These are phyloP conservation scores for Begonia fuchsioides DNA, from an alignment of 306 rosid genomes.

Conservation along the genomic window DNA sequence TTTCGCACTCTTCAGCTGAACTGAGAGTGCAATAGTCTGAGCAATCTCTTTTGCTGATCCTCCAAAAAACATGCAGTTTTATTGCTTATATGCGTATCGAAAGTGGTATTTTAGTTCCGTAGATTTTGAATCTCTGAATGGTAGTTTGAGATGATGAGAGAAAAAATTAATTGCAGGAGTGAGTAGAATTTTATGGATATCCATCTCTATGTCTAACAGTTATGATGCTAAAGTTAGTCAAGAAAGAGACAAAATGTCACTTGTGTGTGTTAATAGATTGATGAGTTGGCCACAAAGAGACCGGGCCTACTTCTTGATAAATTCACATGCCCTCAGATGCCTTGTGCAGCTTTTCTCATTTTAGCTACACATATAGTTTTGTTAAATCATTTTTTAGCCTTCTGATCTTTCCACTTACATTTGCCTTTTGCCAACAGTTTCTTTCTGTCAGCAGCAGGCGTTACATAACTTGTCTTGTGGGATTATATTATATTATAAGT, in stretches of 20 bases:
- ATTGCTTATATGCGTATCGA: neutral
- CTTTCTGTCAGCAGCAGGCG: slow-evolving; percentile 6
- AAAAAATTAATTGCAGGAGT: neutral
- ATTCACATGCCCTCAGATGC: slow-evolving; percentile 20
- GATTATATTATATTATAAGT: slow-evolving; percentile 6
- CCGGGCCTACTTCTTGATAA: slow-evolving; percentile 41
- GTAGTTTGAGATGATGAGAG: slow-evolving; percentile 1
- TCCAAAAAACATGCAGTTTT: slow-evolving; percentile 2
- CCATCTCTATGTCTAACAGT: neutral
- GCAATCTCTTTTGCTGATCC: slow-evolving; percentile 6
- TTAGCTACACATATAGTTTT: slow-evolving; percentile 6
- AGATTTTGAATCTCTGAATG: slow-evolving; percentile 1
- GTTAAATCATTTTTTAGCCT: slow-evolving; percentile 4
- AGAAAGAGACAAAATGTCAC: slow-evolving; percentile 35
- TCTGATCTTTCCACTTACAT: slow-evolving; percentile 6
- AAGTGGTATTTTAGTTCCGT: neutral
- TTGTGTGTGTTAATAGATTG: slow-evolving; percentile 12
- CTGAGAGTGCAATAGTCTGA: slow-evolving; percentile 10
- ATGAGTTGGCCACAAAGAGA: slow-evolving; percentile 38
- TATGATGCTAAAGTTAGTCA: slow-evolving; percentile 14
- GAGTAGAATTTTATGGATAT: slow-evolving; percentile 1
- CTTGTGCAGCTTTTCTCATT: slow-evolving; percentile 9
- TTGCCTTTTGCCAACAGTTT: slow-evolving; percentile 6
- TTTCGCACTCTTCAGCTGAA: slow-evolving; percentile 15
- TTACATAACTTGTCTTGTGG: slow-evolving; percentile 4